A percentile compares a stretch with the other conserved stretches of the same genome.
Evolutionary conservation across 2,329 filamentous ascomycete genomes (phyloP).

Genomic region (Diaporthe sp.): DNA sequence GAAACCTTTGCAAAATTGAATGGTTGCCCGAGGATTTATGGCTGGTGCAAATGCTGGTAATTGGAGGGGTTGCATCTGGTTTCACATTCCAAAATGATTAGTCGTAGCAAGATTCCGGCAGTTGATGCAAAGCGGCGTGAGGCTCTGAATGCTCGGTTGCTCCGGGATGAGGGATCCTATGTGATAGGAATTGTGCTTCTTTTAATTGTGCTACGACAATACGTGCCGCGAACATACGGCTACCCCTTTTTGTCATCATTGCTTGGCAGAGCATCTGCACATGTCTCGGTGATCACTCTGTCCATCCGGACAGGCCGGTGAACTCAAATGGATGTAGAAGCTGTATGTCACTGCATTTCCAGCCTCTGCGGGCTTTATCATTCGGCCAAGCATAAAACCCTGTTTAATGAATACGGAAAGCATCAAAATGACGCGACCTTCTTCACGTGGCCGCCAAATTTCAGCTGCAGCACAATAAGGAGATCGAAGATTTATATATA

Average conservation of each 20-base stretch:
- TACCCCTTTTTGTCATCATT: not conserved
- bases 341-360: not conserved
- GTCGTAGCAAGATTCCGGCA: not conserved
- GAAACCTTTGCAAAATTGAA: not conserved
- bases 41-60: not conserved
- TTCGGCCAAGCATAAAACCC: not conserved
- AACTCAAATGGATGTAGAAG: not conserved
- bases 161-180: not conserved
- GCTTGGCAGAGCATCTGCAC: not conserved
- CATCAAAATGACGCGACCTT: not conserved
- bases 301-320: not conserved
- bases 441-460: not conserved
- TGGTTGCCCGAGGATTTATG: not conserved
- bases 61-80: not conserved
- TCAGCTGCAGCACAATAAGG: too few relatives aligned
- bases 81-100: not conserved
- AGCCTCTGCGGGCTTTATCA: not conserved
- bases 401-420: constrained; percentile 3
- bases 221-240: not conserved
- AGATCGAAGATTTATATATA: not conserved
- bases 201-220: not conserved
- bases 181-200: not conserved
- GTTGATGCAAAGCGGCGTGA: too few relatives aligned
- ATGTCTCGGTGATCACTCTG: not conserved
- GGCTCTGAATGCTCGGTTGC: not conserved